Percentiles rank a stretch among this genome's conserved stretches.
phyloP scores from a whole-genome alignment of 2,329 filamentous ascomycete species.

The Sordariomycetes sp. region DNA sequence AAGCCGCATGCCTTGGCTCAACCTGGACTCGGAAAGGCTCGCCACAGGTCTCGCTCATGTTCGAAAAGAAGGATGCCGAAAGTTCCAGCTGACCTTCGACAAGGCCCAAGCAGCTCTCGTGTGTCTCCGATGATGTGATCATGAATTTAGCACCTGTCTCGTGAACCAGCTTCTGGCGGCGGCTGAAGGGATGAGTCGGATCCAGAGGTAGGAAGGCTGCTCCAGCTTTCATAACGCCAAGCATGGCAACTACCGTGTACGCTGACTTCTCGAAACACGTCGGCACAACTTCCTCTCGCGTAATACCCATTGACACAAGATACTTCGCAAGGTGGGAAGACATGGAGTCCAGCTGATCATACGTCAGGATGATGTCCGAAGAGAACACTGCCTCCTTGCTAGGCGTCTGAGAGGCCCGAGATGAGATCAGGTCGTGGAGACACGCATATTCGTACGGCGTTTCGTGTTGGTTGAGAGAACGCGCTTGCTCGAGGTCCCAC shows the following conservation, averaged over 20 bases:
- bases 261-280: constrained; percentile 6
- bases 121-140: constrained; percentile 12
- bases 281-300: constrained; percentile 1
- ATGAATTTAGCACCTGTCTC: too few species aligned
- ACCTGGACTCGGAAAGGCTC: too few species aligned
- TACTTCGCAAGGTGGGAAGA: constrained; percentile 6
- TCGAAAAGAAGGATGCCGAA: neutral
- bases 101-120: too few species aligned
- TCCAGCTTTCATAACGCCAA: constrained; percentile 5
- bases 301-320: neutral
- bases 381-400: constrained; percentile 23
- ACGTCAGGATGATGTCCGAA: constrained; percentile 30
- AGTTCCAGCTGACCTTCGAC: neutral
- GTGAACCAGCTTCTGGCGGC: too few species aligned
- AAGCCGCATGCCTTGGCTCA: constrained; percentile 5
- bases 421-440: constrained; percentile 28
- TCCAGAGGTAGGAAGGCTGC: constrained; percentile 5
- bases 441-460: constrained; percentile 9
- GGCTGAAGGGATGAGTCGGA: constrained; percentile 2
- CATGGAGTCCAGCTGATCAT: constrained; percentile 19
- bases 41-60: too few species aligned
- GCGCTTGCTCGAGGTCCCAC: constrained; percentile 2
- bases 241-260: constrained; percentile 2
- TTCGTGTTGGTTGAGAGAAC: constrained; percentile 1
- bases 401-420: constrained; percentile 20